Conservation (phyloP, 2,329 filamentous ascomycete species). For the Aspergillus cejpii region DNA sequence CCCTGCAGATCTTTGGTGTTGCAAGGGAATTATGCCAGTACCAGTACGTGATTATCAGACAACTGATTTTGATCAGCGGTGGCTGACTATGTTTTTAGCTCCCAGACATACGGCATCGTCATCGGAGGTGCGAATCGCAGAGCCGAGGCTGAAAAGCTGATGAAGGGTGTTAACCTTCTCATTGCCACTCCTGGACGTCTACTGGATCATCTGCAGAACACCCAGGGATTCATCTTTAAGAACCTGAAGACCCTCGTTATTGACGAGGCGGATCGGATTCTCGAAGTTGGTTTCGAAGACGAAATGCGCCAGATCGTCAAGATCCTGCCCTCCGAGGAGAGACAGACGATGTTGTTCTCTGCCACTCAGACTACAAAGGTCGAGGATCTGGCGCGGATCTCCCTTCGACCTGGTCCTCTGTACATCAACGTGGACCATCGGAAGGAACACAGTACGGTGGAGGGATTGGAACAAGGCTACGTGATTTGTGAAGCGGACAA, state of each 20-base stretch:
- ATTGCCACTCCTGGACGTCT: conserved; percentile 90
- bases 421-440: conserved; percentile 96
- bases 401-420: conserved; percentile 77
- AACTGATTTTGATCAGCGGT: neutral
- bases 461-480: conserved; percentile 91
- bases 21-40: conserved; percentile 57
- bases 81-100: neutral
- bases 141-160: conserved; percentile 88
- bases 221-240: conserved; percentile 81
- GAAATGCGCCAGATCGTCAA: conserved; percentile 97
- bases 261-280: conserved; percentile 91
- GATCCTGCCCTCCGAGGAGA: conserved; percentile 76
- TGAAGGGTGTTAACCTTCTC: conserved; percentile 87
- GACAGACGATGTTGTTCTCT: conserved; percentile 97
- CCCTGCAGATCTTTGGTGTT: conserved; percentile 92
- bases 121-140: conserved; percentile 89
- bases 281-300: conserved; percentile 97
- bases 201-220: conserved; percentile 90
- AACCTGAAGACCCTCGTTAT: conserved; percentile 89
- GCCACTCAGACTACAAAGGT: conserved; percentile 98
- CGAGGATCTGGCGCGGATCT: conserved; percentile 91
- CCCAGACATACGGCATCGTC: conserved; percentile 87
- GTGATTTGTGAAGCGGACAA: conserved; percentile 89
- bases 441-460: conserved; percentile 85
- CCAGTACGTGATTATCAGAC: neutral